phyloP scores from a whole-genome alignment of 345 rosid genomes.

The Excoecaria agallocha region DNA sequence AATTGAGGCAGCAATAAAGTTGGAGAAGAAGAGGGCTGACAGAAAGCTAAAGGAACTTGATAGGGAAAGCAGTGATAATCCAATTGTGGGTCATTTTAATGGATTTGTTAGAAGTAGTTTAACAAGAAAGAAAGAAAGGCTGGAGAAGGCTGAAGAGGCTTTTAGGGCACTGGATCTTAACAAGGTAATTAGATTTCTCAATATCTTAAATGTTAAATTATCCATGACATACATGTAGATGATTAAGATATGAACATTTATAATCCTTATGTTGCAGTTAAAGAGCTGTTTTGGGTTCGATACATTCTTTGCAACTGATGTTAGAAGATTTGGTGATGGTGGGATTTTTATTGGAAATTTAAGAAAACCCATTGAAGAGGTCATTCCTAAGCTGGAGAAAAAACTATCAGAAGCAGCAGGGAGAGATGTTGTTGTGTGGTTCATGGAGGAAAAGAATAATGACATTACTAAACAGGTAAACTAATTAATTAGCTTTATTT shows the following conservation, averaged over 20 bases:
- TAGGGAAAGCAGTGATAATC: constrained; percentile 51
- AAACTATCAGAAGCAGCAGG: constrained; percentile 85
- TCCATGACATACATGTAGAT: neutral
- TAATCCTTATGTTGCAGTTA: constrained; percentile 43
- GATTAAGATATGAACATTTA: neutral
- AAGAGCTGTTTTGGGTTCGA: constrained; percentile 84
- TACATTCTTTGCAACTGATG: constrained; percentile 86
- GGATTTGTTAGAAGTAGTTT: constrained; percentile 57
- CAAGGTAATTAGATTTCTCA: constrained; percentile 47
- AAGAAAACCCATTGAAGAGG: constrained; percentile 74
- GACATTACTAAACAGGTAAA: constrained; percentile 90
- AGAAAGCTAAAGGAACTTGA: constrained; percentile 83
- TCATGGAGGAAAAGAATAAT: constrained; percentile 86
- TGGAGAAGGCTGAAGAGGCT: constrained; percentile 82
- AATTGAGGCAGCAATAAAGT: constrained; percentile 90
- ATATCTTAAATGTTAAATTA: neutral
- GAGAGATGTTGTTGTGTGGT: constrained; percentile 81
- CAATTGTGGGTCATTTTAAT: constrained; percentile 50
- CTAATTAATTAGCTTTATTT: neutral
- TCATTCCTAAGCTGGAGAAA: constrained; percentile 71
- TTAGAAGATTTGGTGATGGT: constrained; percentile 93
- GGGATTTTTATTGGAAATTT: constrained; percentile 88
- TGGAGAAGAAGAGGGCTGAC: constrained; percentile 93
- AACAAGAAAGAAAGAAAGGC: constrained; percentile 67
- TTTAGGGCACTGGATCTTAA: constrained; percentile 92